A percentile compares a stretch with the other conserved stretches of the same genome.
phyloP scores from a whole-genome alignment of 495 filamentous ascomycete genomes.

The Aspergillus haitiensis region DNA sequence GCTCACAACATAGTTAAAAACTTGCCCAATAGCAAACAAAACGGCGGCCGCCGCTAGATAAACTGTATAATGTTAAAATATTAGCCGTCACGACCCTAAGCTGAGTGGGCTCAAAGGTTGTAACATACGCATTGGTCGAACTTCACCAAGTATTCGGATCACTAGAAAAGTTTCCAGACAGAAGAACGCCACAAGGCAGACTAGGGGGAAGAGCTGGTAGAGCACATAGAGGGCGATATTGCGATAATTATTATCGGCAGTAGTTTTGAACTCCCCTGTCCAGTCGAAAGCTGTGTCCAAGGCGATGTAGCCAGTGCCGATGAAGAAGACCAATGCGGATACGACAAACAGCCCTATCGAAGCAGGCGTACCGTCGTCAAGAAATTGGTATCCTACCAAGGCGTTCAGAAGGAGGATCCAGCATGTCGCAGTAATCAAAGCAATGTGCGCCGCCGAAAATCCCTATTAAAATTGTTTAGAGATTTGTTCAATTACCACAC shows the following conservation, averaged over 20 bases:
- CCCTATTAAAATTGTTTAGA: slow-evolving; percentile 52
- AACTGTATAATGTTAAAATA: slow-evolving; percentile 49
- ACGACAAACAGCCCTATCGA: slow-evolving; percentile 73
- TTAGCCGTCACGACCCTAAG: not conserved
- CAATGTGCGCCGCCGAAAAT: slow-evolving; percentile 91
- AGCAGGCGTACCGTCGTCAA: slow-evolving; percentile 88
- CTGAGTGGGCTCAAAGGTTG: not conserved
- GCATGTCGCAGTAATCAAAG: slow-evolving; percentile 77
- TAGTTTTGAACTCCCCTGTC: slow-evolving; percentile 71
- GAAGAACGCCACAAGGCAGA: slow-evolving; percentile 85
- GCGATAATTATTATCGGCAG: slow-evolving; percentile 56
- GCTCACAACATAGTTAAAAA: slow-evolving; percentile 95
- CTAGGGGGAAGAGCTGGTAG: slow-evolving; percentile 85
- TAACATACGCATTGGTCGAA: slow-evolving; percentile 75
- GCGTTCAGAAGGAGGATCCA: slow-evolving; percentile 95
- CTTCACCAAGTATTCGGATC: slow-evolving; percentile 78
- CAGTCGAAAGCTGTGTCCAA: slow-evolving; percentile 89
- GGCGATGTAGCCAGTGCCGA: slow-evolving; percentile 93
- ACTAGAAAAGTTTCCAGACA: slow-evolving; percentile 80
- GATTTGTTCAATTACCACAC: not conserved
- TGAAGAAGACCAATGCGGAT: slow-evolving; percentile 71
- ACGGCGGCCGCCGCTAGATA: slow-evolving; percentile 73
- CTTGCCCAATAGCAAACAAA: slow-evolving; percentile 86
- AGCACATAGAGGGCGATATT: slow-evolving; percentile 89
- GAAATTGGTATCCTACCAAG: slow-evolving; percentile 85